Base-by-base conservation (phyloP, 176 grass and related monocot genomes). In the Triticum turgidum region DNA sequence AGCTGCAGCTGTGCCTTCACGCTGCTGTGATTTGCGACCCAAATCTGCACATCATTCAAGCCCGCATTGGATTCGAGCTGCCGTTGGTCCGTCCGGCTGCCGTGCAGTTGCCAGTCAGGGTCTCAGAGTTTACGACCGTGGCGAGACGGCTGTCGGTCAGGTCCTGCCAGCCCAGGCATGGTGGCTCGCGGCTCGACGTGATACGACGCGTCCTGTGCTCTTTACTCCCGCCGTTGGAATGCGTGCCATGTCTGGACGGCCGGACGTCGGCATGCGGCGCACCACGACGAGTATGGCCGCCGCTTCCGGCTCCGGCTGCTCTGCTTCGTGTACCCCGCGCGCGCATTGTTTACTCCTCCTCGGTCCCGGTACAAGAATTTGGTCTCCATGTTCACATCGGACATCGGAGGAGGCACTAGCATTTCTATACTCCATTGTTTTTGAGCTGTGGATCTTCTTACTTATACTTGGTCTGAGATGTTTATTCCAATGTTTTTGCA, bases 21-120 rank as follows among this genome's bases (percentile, higher is more conserved):
- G 51, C 77, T 67, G 51, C 77, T 67, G 37, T 44, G 4, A 38
- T 11, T 22, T 15, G 30, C 7, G 52, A 72, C 2, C 29, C 72
- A 82, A 67, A 63, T 59, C 35, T 49, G 52, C 15, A 51, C 42
- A 27, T 27, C 18, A 20, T 14, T 33, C 3, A 67, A 9, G 61
- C 0, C 9, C 0, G 80, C 80, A 79, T 90, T 87, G 89, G 76
- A 87, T 91, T 15, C 81, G 76, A 18, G 45, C 81, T 74, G 80
- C 0, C 17, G 38, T 61, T 52, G 4, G 21, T 4, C 25, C 0
- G 6, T 15, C 25, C 41, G 3, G 22, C 49, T 29, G 34, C n/a
- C 63, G 56, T 64, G 33, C 24, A 4, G 70, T 75, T 75, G 5
- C 21, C 14, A 39, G 56, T 71, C 72, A 12, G 44, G 18, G 73